Percentiles rank a stretch among this genome's conserved stretches.
Conservation (phyloP, 257 asterid genomes). For the Mentha longifolia region DNA sequence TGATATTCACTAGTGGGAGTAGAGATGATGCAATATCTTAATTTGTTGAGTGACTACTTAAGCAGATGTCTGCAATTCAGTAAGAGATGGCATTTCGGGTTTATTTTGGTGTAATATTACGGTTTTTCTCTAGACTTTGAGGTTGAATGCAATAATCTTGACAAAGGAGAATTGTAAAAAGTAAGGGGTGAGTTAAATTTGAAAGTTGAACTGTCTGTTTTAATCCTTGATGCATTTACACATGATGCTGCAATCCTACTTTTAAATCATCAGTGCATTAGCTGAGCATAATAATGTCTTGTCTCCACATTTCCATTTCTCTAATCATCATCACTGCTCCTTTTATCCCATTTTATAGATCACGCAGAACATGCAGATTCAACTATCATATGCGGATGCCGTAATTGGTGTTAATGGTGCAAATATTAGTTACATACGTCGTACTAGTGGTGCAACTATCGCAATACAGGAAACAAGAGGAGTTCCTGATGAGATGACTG, state of each 20-base stretch:
- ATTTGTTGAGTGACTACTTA: conserved; percentile 13
- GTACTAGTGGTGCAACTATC: conserved; percentile 90
- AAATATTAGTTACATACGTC: conserved; percentile 88
- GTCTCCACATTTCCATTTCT: neutral
- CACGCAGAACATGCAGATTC: conserved; percentile 83
- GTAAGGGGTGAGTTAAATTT: conserved; percentile 9
- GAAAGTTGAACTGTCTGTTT: conserved; percentile 7
- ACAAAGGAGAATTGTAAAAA: neutral
- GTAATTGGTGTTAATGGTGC: conserved; percentile 86
- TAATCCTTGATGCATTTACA: neutral
- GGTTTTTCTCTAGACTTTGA: neutral
- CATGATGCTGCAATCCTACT: neutral
- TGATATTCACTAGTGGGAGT: conserved; percentile 14
- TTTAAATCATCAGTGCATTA: neutral
- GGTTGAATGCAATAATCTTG: conserved; percentile 7
- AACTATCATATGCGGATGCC: conserved; percentile 78
- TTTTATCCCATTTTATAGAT: conserved; percentile 47
- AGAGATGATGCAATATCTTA: neutral
- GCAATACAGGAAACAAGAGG: conserved; percentile 86
- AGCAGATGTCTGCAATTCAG: conserved; percentile 10
- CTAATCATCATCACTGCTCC: conserved; percentile 2
- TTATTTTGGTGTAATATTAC: neutral
- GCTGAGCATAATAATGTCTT: conserved; percentile 1
- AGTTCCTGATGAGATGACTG: conserved; percentile 92
- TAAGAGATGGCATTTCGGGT: neutral